Evolutionary conservation across 805 yeast genomes (phyloP).

Genomic region (Sugiyamaella floridensis): DNA sequence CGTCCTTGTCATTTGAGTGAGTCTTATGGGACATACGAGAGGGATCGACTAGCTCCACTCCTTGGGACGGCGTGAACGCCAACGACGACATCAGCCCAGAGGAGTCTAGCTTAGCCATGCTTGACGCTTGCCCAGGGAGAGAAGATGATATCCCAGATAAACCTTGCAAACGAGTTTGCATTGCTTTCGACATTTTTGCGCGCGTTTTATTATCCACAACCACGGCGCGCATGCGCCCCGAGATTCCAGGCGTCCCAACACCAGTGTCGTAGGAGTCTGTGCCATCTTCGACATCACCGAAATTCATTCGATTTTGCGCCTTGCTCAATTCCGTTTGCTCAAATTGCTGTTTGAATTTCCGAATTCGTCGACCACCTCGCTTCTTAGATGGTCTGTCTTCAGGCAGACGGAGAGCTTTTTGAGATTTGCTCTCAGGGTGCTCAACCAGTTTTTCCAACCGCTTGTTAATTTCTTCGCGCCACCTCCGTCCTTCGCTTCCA

Average conservation of each 20-base stretch:
- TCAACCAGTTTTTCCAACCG: slow-evolving; percentile 65
- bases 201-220: slow-evolving; percentile 40
- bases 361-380: slow-evolving; percentile 75
- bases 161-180: slow-evolving; percentile 39
- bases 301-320: slow-evolving; percentile 78
- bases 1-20: slow-evolving; percentile 11
- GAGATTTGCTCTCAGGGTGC: slow-evolving; percentile 62
- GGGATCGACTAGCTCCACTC: slow-evolving; percentile 25
- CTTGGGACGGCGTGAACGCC: slow-evolving; percentile 22
- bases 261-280: slow-evolving; percentile 63
- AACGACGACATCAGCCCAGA: slow-evolving; percentile 20
- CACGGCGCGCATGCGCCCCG: slow-evolving; percentile 16
- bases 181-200: slow-evolving; percentile 55
- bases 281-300: slow-evolving; percentile 72
- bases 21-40: not conserved
- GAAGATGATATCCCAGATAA: not conserved
- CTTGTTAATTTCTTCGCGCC: slow-evolving; percentile 51
- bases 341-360: slow-evolving; percentile 76
- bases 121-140: not conserved
- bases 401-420: slow-evolving; percentile 68
- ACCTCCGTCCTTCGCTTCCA: slow-evolving; percentile 51
- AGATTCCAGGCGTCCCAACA: slow-evolving; percentile 54
- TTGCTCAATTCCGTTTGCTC: slow-evolving; percentile 73
- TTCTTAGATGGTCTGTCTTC: slow-evolving; percentile 69
- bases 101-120: slow-evolving; percentile 2